Conservation (phyloP, 1,284 basidiomycete species). For the Cryptococcus sp. region DNA sequence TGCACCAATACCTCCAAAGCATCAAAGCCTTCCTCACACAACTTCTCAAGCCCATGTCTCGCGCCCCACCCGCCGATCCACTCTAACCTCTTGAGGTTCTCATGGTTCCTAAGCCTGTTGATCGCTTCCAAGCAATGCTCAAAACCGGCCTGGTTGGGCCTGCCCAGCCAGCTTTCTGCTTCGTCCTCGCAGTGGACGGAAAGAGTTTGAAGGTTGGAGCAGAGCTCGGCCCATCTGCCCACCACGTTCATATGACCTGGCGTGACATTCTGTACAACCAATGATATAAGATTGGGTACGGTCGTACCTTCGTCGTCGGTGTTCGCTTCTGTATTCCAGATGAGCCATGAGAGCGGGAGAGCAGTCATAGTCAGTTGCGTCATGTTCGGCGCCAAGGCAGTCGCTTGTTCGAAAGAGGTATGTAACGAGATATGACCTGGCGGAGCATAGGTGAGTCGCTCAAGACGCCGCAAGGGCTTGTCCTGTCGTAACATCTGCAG, state of each 20-base stretch:
- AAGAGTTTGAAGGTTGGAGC: not conserved
- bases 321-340: no score
- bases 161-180: not conserved
- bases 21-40: constrained; percentile 5
- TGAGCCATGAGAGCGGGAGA: no score
- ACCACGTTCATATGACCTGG: not conserved
- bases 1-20: constrained; percentile 5
- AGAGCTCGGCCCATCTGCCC: no score
- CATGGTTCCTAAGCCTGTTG: not conserved
- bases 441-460: no score
- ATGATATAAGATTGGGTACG: no score
- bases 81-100: constrained; percentile 3
- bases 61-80: constrained; percentile 9
- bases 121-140: not conserved
- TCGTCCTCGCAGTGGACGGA: not conserved
- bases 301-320: no score
- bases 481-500: not conserved
- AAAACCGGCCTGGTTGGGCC: not conserved
- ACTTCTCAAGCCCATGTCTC: constrained; percentile 11
- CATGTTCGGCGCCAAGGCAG: no score
- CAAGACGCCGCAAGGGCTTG: no score
- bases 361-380: no score
- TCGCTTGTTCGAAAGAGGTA: no score
- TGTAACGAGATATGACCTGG: no score
- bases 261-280: not conserved